Evolutionary conservation across 1,284 basidiomycete genomes (phyloP).

Genomic region (Trametes versicolor): DNA sequence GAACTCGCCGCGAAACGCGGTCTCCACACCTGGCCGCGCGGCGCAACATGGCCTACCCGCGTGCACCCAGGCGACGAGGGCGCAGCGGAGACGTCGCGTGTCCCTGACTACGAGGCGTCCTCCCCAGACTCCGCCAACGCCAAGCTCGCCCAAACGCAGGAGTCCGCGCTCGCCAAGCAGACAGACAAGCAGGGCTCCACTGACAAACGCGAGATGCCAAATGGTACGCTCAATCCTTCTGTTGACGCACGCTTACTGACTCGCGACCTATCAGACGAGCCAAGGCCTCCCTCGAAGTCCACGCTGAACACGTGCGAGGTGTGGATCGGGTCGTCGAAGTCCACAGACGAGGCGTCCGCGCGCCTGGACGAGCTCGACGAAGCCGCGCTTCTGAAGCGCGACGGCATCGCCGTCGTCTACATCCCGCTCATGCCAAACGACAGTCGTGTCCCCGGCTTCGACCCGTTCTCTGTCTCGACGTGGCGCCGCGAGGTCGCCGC

Average conservation of each 20-base stretch:
- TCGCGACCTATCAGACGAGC: not conserved
- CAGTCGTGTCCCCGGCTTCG: slow-evolving; percentile 44
- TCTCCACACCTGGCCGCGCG: slow-evolving; percentile 49
- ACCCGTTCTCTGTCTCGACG: slow-evolving; percentile 50
- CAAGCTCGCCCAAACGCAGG: slow-evolving; percentile 40
- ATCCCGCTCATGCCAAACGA: slow-evolving; percentile 49
- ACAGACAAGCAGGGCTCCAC: slow-evolving; percentile 34
- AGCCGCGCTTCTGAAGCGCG: slow-evolving; percentile 46
- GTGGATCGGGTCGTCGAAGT: slow-evolving; percentile 52
- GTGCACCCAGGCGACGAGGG: slow-evolving; percentile 30
- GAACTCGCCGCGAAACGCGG: slow-evolving; percentile 49
- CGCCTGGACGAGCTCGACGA: slow-evolving; percentile 50
- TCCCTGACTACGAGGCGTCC: slow-evolving; percentile 24
- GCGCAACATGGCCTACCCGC: slow-evolving; percentile 46
- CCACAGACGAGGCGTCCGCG: slow-evolving; percentile 40
- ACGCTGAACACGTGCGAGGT: slow-evolving; percentile 47
- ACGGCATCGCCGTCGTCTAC: slow-evolving; percentile 54
- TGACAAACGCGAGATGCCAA: slow-evolving; percentile 34
- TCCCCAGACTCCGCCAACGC: slow-evolving; percentile 32
- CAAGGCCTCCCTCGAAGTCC: not conserved
- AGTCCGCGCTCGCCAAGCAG: slow-evolving; percentile 40
- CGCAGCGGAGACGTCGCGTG: slow-evolving; percentile 10
- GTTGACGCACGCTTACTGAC: not conserved
- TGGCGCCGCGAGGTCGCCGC: slow-evolving; percentile 49
- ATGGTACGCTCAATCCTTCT: slow-evolving; percentile 19